Base-by-base conservation (phyloP, 192 early-diverging fungal species). In the Phycomyces blakesleeanus region DNA sequence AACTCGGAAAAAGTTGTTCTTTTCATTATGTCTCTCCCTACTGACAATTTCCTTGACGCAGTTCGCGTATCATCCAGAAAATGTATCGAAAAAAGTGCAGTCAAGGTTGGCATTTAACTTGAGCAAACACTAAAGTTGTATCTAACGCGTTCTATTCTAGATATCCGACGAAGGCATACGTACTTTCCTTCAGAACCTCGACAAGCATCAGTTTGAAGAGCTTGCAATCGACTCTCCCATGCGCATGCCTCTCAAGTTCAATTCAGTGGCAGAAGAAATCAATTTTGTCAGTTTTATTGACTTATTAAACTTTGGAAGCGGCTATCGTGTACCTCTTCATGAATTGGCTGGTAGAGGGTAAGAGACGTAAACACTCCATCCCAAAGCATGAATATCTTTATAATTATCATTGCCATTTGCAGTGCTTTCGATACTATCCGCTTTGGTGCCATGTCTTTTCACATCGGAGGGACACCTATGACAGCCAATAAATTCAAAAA, bases 371-470 rank as follows among this genome's bases (percentile, higher is more conserved):
- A n/a, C 8, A 15, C 7, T 20, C 27, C 14, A 22, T 5, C 24
- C 12, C 9, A 55, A 29, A 57, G 12, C n/a, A 39, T 27, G 34
- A 20, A 12, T 57, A 4, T 18, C 5, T 11, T 50, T 18, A 21
- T 11, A 7, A 47, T 3, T 47, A 47, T n/a, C 44, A 41, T 10
- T 10, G 14, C 40, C n/a, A 41, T 37, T 9, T 11, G 21, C 15
- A 89, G 90, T 14, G 89, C 87, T 0, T 87, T 89, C 18, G 85
- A 91, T 56, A 89, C 85, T 2, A 87, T 94, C 26, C 76, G 81
- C 38, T 94, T 88, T 78, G 93, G 93, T 9, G 81, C 83, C 64
- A 91, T 95, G 81, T 85, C 88, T 49, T 76, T 93, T 61, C 89
- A 93, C 61, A 91, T 95, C 38, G 84, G 88, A 0, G 83, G 84